A percentile compares a stretch with the other conserved stretches of the same genome.
Evolutionary conservation across 2,329 filamentous ascomycete species (phyloP).

Genomic region (Lachnellula willkommii): DNA sequence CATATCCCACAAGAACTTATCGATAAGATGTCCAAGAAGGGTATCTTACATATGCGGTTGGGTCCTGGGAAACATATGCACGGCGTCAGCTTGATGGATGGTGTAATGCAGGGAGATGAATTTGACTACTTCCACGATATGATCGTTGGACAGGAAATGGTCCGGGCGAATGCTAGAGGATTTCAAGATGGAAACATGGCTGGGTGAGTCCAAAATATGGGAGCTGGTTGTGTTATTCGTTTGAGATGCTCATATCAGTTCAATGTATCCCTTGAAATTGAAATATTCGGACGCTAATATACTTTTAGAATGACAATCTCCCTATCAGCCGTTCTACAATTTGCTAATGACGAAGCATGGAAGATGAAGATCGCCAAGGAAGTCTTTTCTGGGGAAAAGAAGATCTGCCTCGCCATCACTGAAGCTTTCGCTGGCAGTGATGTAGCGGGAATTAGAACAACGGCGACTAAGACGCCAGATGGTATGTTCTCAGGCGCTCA

Average conservation of each 20-base stretch:
- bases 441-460: slow-evolving; percentile 74
- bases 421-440: slow-evolving; percentile 84
- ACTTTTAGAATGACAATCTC: slow-evolving; percentile 62
- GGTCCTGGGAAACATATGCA: slow-evolving; percentile 79
- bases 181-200: slow-evolving; percentile 86
- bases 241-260: background rate
- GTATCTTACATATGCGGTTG: slow-evolving; percentile 74
- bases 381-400: slow-evolving; percentile 75
- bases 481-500: slow-evolving; percentile 25
- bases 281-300: background rate
- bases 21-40: slow-evolving; percentile 68
- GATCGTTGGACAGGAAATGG: slow-evolving; percentile 68
- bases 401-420: slow-evolving; percentile 82
- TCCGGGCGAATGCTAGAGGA: slow-evolving; percentile 65
- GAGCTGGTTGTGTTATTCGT: background rate
- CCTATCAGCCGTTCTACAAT: slow-evolving; percentile 74
- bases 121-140: slow-evolving; percentile 87
- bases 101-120: slow-evolving; percentile 68
- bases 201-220: slow-evolving; percentile 36
- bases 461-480: slow-evolving; percentile 67
- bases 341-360: slow-evolving; percentile 61
- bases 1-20: slow-evolving; percentile 68
- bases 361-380: slow-evolving; percentile 65
- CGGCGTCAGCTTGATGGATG: slow-evolving; percentile 61
- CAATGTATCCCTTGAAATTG: background rate